phyloP scores from a whole-genome alignment of 768 basidiomycete genomes.

The Aureoboletus auriporus region DNA sequence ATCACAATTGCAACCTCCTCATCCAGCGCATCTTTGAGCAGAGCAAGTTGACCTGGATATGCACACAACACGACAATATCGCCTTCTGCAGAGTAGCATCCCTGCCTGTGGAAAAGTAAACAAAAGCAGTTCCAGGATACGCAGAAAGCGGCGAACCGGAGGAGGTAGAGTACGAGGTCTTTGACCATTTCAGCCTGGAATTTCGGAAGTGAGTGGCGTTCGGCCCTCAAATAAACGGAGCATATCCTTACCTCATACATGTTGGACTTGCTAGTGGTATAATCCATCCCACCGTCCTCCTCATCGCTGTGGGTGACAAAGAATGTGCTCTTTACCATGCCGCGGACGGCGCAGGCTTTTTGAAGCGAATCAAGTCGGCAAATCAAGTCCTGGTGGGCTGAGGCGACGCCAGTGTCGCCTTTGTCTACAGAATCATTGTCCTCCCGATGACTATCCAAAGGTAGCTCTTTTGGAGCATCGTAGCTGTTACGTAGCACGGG shows the following conservation, averaged over 20 bases:
- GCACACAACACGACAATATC: conserved; percentile 55
- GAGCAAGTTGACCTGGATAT: conserved; percentile 48
- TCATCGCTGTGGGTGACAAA: conserved; percentile 61
- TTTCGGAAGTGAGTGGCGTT: conserved; percentile 2
- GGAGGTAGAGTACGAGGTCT: conserved; percentile 50
- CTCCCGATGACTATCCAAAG: conserved; percentile 52
- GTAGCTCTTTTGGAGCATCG: conserved; percentile 52
- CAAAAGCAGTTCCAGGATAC: not conserved
- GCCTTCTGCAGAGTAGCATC: conserved; percentile 41
- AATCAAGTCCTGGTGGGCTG: conserved; percentile 64
- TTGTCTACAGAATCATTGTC: conserved; percentile 65
- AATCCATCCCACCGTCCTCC: conserved; percentile 58
- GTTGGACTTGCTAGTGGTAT: conserved; percentile 66
- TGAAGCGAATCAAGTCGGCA: conserved; percentile 18
- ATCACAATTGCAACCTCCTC: conserved; percentile 57
- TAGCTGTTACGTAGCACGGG: conserved; percentile 40
- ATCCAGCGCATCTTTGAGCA: conserved; percentile 39
- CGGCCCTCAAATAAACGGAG: not conserved
- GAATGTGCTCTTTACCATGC: conserved; percentile 60
- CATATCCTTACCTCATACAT: conserved; percentile 63
- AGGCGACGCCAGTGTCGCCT: conserved; percentile 57
- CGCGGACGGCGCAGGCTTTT: conserved; percentile 38
- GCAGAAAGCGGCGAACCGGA: conserved; percentile 24
- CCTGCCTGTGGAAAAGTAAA: conserved; percentile 35
- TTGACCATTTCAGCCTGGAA: conserved; percentile 42